Percentiles rank a stretch among this genome's conserved stretches.
Evolutionary conservation across 306 rosid genomes (phyloP).

Genomic region (Carpinus fangiana): DNA sequence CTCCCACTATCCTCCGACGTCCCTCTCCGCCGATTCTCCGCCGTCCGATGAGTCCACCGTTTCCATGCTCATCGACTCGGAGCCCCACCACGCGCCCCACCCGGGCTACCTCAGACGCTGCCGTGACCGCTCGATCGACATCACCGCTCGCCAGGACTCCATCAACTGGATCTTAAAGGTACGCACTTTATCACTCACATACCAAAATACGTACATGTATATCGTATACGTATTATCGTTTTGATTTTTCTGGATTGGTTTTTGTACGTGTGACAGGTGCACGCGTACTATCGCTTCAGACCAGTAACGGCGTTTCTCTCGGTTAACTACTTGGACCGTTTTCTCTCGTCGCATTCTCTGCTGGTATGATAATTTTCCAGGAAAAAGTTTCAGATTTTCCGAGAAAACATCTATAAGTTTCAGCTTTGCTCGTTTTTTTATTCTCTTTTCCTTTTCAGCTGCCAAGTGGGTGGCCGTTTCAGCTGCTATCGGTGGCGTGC

Average conservation of each 20-base stretch:
- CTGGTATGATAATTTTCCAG: slow-evolving; percentile 40
- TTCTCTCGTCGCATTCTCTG: slow-evolving; percentile 51
- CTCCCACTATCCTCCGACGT: slow-evolving; percentile 5
- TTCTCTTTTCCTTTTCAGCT: slow-evolving; percentile 14
- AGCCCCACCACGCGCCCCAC: slow-evolving; percentile 42
- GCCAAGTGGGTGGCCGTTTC: slow-evolving; percentile 57
- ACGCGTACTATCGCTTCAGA: slow-evolving; percentile 43
- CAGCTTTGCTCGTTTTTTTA: background rate
- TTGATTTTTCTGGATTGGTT: background rate
- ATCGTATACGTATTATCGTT: background rate
- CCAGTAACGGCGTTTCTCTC: slow-evolving; percentile 74
- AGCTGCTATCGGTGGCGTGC: slow-evolving; percentile 75
- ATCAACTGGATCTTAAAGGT: slow-evolving; percentile 78
- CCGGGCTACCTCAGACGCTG: slow-evolving; percentile 39
- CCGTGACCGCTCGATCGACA: slow-evolving; percentile 42
- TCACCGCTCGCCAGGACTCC: slow-evolving; percentile 57
- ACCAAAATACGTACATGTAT: background rate
- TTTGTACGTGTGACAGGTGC: slow-evolving; percentile 44
- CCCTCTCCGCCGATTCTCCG: background rate
- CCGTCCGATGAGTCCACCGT: slow-evolving; percentile 21
- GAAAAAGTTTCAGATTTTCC: background rate
- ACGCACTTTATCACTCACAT: background rate
- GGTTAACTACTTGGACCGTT: slow-evolving; percentile 75
- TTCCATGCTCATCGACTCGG: slow-evolving; percentile 27
- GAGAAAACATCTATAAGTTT: background rate